These are phyloP conservation scores for Liriodendron chinense DNA, from an alignment of 164 flowering plant genomes.

Conservation along the genomic window DNA sequence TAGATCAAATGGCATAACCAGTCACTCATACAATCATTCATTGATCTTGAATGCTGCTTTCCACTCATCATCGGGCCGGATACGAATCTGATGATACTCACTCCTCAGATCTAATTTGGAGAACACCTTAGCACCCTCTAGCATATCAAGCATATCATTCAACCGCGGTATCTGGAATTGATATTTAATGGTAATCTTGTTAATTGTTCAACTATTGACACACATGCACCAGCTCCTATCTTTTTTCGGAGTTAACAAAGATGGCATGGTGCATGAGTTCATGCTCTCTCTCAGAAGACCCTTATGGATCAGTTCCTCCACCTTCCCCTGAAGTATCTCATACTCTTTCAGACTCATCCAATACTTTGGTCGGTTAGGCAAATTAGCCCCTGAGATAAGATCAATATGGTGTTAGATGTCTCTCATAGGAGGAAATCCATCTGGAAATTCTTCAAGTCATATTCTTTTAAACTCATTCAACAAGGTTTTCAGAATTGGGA, in stretches of 20 bases:
- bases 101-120: neutral
- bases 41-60: neutral
- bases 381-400: neutral
- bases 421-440: slow-evolving; percentile 5
- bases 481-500: neutral
- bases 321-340: neutral
- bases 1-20: neutral
- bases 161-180: no score
- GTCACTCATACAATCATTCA: neutral
- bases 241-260: no score
- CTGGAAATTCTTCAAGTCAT: neutral
- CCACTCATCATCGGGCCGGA: neutral
- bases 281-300: neutral
- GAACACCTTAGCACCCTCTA: neutral
- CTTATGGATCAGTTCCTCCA: neutral
- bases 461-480: neutral
- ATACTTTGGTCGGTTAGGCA: slow-evolving; percentile 5
- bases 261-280: no score
- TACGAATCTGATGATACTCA: no score
- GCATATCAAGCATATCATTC: neutral
- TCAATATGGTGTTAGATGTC: slow-evolving; percentile 3
- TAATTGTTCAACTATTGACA: no score
- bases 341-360: slow-evolving; percentile 5
- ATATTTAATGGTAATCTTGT: no score
- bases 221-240: neutral